These are phyloP conservation scores for Heteromeles arbutifolia DNA, from an alignment of 306 rosid species.

Conservation along the genomic window DNA sequence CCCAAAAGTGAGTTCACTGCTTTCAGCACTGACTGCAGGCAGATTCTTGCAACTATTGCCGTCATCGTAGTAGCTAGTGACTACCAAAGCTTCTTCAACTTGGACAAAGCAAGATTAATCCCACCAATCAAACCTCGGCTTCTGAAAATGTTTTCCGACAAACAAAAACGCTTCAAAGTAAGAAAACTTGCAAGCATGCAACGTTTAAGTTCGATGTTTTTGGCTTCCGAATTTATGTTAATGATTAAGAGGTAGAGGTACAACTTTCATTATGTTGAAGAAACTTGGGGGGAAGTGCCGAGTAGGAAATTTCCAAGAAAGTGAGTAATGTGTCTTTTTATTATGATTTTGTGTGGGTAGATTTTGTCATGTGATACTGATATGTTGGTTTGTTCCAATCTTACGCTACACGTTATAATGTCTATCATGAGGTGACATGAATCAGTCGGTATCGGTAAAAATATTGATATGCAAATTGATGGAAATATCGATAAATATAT, in stretches of 20 bases:
- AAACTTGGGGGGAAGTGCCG: background rate
- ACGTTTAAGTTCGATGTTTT: background rate
- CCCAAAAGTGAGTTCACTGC: slow-evolving; percentile 27
- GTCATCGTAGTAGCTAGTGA: slow-evolving; percentile 1
- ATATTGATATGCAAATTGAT: no score
- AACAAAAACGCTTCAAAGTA: background rate
- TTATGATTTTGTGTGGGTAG: background rate
- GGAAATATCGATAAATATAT: no score
- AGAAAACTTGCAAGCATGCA: background rate
- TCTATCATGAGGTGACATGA: no score
- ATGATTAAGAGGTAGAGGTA: background rate
- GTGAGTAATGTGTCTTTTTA: background rate
- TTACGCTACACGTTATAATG: background rate
- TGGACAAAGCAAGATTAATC: background rate
- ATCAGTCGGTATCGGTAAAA: no score
- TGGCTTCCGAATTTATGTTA: background rate
- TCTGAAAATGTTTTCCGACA: background rate
- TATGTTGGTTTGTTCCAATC: background rate
- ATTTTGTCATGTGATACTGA: background rate
- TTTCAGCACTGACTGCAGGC: slow-evolving; percentile 27
- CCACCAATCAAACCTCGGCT: background rate
- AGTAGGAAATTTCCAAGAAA: slow-evolving; percentile 24
- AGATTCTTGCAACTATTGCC: slow-evolving; percentile 7
- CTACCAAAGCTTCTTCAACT: background rate
- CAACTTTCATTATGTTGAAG: background rate